Evolutionary conservation across 768 basidiomycete species (phyloP), one percentile per base, ranked within the genome.

Genomic region (Mycena albidolilacea): DNA sequence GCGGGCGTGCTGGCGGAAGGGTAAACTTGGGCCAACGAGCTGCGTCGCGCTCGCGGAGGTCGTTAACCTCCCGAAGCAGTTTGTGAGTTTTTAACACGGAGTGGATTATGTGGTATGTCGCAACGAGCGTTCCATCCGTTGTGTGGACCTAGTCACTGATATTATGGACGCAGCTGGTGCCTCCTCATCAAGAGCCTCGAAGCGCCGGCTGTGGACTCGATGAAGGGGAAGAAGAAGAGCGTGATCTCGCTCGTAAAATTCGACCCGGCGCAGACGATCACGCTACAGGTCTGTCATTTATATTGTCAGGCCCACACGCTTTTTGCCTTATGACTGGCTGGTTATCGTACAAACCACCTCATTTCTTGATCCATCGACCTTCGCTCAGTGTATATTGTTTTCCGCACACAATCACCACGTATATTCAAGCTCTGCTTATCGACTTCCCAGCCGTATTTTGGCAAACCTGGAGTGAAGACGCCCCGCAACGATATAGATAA

Each of bases 31-130:
- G 4, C 87, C 90, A 19, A 80, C 80, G 0, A 84, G 83, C 58
- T 90, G 91, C 57, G 85, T 89, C 17, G 90, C 91, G 3, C 78
- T 94, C 10, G 87, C 90, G 0, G 92, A 94, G 81, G 85, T 92
- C 17, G 90, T 92, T 77, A 93, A 93, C 75, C 81, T 87, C 11
- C 90, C 90, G 0, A 17, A 70, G 0, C 77, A 88, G 63, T 94
- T 91, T 70, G 87, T 90, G 19, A 87, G 84, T 74, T 74, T 75
- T 0, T 82, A 83, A 92, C 67, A 91, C 91, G 2, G 86, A 90
- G 52, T 93, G 92, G 92, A 91, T 93, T 64, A 85, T 92, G 78
- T 92, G 91, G 91, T 90, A 75, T 58, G 88, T 77, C 50, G 12
- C 38, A 14, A 37, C 30, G 11, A 57, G 23, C 17, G 46, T 52